Evolutionary conservation across 176 grass and related monocot genomes (phyloP).

Genomic region (Musa beccarii): DNA sequence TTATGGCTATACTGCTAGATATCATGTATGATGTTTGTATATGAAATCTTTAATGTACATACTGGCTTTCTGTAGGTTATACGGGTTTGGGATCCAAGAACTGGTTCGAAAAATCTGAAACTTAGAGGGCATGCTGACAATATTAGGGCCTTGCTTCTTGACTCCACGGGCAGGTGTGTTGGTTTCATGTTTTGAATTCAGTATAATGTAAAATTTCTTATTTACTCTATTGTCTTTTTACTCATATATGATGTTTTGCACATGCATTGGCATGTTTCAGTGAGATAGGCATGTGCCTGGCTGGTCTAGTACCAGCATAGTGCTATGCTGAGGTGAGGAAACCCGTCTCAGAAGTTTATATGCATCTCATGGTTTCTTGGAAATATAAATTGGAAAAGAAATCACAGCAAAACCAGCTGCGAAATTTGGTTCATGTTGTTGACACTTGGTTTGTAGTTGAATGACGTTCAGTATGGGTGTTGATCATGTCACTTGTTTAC

Average conservation of each 20-base stretch:
- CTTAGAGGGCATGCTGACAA: slow-evolving; percentile 95
- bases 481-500: not conserved
- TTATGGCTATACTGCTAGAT: not conserved
- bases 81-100: slow-evolving; percentile 83
- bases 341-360: not conserved
- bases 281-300: not conserved
- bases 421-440: not conserved
- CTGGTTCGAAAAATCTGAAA: slow-evolving; percentile 85
- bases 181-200: not conserved
- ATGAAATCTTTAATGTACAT: not conserved
- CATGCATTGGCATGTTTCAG: not conserved
- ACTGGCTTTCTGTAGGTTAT: slow-evolving; percentile 56
- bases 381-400: not conserved
- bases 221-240: too few relatives aligned
- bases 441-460: not conserved
- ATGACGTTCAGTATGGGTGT: not conserved
- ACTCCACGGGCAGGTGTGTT: slow-evolving; percentile 80
- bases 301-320: not conserved
- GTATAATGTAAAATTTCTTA: not conserved
- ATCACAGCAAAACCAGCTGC: not conserved
- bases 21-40: not conserved
- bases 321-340: not conserved
- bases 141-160: slow-evolving; percentile 80
- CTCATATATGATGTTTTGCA: too few relatives aligned
- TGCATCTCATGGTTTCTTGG: not conserved